phyloP scores from a whole-genome alignment of 2,329 filamentous ascomycete genomes.

The Botryotinia convoluta region DNA sequence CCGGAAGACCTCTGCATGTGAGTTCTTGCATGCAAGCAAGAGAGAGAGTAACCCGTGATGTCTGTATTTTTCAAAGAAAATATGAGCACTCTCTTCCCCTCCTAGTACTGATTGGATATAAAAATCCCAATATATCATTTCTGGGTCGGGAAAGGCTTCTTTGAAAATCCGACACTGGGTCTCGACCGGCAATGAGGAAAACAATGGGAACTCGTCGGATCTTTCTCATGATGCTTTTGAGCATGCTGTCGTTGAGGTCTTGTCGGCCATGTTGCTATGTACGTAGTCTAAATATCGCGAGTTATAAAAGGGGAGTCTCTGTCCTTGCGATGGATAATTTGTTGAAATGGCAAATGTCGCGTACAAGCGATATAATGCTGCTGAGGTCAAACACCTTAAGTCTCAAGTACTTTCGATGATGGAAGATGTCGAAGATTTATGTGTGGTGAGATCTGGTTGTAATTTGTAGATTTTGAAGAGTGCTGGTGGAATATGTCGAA shows the following conservation, averaged over 20 bases:
- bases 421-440: background rate
- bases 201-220: background rate
- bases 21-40: background rate
- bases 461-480: too few relatives aligned
- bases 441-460: background rate
- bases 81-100: rapidly evolving
- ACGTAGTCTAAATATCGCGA: background rate
- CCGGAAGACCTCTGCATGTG: background rate
- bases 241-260: background rate
- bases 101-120: rapidly evolving
- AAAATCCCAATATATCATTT: background rate
- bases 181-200: background rate
- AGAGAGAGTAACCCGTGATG: background rate
- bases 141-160: background rate
- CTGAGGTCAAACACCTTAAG: background rate
- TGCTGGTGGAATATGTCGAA: too few relatives aligned
- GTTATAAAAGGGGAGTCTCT: background rate
- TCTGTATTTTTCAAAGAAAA: rapidly evolving
- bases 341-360: background rate
- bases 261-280: background rate
- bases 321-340: background rate
- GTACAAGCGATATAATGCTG: background rate
- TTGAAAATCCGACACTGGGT: background rate
- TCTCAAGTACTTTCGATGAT: background rate
- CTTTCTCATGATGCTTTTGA: too few relatives aligned